A percentile compares a stretch with the other conserved stretches of the same genome.
Evolutionary conservation across 73 alveolate species (phyloP).

Genomic region (Tetrahymena elliotti): DNA sequence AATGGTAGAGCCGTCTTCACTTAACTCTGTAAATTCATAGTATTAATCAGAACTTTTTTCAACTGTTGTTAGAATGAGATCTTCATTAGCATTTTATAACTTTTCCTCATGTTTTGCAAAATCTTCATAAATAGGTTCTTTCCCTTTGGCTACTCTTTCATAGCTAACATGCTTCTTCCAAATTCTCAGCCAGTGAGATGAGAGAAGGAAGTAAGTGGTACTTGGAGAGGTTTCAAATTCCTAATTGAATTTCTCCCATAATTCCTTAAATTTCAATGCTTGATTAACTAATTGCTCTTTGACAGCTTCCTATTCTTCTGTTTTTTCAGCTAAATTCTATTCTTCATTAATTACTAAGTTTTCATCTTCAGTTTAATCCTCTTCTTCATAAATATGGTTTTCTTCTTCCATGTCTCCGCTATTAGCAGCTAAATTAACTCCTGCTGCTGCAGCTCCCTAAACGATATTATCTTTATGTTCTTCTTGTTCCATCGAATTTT

Average conservation of each 20-base stretch:
- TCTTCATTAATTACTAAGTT: neutral
- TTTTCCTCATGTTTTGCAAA: neutral
- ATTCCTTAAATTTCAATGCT: neutral
- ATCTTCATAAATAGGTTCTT: neutral
- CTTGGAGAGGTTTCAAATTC: neutral
- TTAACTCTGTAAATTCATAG: neutral
- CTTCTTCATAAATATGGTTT: neutral
- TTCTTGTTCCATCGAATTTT: neutral
- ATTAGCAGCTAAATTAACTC: neutral
- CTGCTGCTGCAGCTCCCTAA: neutral
- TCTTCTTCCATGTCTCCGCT: neutral
- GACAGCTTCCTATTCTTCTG: neutral
- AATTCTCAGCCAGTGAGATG: neutral
- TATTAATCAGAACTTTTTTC: neutral
- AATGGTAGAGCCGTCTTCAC: neutral
- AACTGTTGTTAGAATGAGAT: neutral
- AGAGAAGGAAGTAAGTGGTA: neutral
- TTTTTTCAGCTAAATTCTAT: neutral
- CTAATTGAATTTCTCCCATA: neutral
- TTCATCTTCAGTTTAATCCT: neutral
- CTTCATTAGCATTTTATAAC: neutral
- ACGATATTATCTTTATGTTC: neutral
- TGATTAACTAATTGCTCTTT: neutral
- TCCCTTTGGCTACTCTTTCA: neutral
- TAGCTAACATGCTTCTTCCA: neutral